Evolutionary conservation across 345 rosid genomes (phyloP).

Genomic region (Melaleuca alternifolia): DNA sequence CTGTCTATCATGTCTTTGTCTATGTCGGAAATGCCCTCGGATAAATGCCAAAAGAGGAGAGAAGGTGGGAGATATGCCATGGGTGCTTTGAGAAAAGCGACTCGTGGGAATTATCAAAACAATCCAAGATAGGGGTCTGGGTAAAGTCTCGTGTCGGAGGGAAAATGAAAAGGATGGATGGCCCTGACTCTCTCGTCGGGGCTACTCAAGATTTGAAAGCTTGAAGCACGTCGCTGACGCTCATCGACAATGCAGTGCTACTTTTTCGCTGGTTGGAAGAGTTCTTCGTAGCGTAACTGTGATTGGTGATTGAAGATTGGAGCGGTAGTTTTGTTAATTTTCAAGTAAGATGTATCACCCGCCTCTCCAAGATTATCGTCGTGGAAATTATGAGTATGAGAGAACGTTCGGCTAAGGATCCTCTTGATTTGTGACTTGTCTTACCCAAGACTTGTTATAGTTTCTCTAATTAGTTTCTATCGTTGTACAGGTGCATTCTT

Average conservation of each 20-base stretch:
- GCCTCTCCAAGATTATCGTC: neutral
- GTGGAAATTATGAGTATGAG: neutral
- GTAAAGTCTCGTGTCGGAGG: neutral
- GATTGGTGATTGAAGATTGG: neutral
- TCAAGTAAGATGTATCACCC: neutral
- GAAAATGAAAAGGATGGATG: neutral
- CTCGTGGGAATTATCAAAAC: neutral
- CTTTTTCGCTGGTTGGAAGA: neutral
- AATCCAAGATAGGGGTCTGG: neutral
- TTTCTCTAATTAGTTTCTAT: neutral
- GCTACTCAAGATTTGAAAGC: neutral
- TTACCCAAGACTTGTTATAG: neutral
- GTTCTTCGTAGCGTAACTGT: neutral
- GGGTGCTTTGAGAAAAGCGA: neutral
- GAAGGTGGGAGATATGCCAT: neutral
- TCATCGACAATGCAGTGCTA: neutral
- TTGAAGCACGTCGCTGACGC: neutral
- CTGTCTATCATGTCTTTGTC: neutral
- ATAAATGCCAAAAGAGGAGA: neutral
- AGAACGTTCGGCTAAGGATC: neutral
- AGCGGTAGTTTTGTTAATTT: neutral
- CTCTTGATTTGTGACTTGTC: neutral
- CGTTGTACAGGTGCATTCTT: neutral
- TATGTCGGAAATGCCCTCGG: neutral
- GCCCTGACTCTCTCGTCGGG: neutral